Evolutionary conservation across 768 basidiomycete species (phyloP).

Genomic region (Auriculariales sp.): DNA sequence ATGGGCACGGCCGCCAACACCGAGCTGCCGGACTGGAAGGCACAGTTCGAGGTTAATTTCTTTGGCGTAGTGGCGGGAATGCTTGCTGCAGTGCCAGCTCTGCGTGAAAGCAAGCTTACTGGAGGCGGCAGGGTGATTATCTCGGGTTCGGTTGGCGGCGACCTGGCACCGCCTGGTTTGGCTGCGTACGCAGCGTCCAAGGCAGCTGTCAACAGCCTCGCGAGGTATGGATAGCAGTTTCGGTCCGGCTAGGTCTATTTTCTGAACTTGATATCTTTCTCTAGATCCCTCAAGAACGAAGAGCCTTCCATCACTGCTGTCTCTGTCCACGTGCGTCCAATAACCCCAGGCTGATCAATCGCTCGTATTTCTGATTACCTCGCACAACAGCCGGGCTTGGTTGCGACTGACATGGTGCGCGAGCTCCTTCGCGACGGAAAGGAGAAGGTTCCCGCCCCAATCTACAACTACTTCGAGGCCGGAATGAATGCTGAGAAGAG

Average conservation of each 20-base stretch:
- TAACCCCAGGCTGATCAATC: too few species aligned
- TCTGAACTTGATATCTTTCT: background rate
- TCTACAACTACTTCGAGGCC: background rate
- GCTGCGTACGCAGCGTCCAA: constrained; percentile 73
- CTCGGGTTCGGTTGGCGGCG: constrained; percentile 59
- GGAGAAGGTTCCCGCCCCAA: background rate
- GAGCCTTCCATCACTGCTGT: constrained; percentile 63
- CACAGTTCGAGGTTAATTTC: constrained; percentile 74
- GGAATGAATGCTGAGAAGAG: background rate
- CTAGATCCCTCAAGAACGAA: constrained; percentile 74
- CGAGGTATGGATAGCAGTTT: constrained; percentile 32
- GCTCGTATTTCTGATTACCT: too few species aligned
- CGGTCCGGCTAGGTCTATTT: background rate
- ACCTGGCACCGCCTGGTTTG: constrained; percentile 39
- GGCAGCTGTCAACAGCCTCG: constrained; percentile 79
- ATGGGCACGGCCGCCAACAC: constrained; percentile 39
- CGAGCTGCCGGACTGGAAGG: constrained; percentile 46
- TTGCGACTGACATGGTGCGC: background rate
- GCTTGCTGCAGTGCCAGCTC: constrained; percentile 48
- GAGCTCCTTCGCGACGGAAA: background rate
- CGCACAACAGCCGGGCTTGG: background rate
- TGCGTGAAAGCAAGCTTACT: constrained; percentile 41
- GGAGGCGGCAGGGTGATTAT: constrained; percentile 66
- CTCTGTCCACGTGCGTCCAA: constrained; percentile 42
- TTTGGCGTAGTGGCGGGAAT: constrained; percentile 67